Evolutionary conservation across 164 flowering plant genomes (phyloP), one percentile per base, ranked within the genome.

Genomic region (Aristolochia contorta): DNA sequence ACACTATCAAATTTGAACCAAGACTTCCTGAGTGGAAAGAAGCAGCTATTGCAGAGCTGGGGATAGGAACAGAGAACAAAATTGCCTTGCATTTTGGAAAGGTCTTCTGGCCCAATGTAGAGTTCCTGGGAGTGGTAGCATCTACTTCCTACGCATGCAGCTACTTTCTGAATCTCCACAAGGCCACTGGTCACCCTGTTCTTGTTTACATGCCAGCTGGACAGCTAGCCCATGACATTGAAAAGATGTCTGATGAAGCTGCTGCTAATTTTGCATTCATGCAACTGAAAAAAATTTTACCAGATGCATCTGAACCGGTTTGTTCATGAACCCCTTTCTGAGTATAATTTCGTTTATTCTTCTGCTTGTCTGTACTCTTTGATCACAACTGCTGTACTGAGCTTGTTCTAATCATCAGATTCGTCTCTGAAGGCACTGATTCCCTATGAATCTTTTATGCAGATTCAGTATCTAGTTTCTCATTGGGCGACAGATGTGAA

Each of bases 201-300:
- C 97, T 94, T 46, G 95, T 93, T 25, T 93, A 93, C 69, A 93
- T 93, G 99, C 93, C 97, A 64, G 86, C 96, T 30, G 99, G 99
- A 50, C 77, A 83, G 73, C 75, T 88, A 54, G 95, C 99, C 16
- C 71, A 64, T 59, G 95, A 94, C 75, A 79, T 88, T 45, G 91
- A 86, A 74, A 94, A 88, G 67, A 78, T 90, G 89, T 82, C 97
- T 45, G 91, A 94, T 78, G 91, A 90, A 73, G 88, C 77, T 48
- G 99, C 96, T 67, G 97, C 93, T 19, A 77, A 74, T 72, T 85
- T 91, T 71, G 96, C 99, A 21, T 82, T 82, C 63, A 64, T 57
- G 60, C 95, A 91, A 67, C 85, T 94, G 20, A 80, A 85, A 70
- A 83, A 71, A 61, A 89, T 94, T 48, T 88, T 94, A 65, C 99